Evolutionary conservation across 163 green algal species (phyloP), one percentile per base, ranked within the genome.

Genomic region (Scenedesmus sp.): DNA sequence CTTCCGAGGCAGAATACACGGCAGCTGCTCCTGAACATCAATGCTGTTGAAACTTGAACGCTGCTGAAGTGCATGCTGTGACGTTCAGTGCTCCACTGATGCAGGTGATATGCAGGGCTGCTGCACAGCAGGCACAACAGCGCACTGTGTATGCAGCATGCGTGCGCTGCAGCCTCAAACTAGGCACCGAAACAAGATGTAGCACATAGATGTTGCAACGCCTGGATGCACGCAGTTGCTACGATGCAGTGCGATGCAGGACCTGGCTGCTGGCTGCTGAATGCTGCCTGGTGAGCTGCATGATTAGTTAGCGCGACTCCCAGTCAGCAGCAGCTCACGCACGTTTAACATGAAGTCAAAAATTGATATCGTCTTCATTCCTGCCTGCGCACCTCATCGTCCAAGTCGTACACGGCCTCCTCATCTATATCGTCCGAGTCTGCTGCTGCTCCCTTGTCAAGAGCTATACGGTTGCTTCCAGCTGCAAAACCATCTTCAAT

Each of bases 361-460:
- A 12, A 65, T 26, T 20, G 53, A 4, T 12, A 26, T 61, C 51
- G 49, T 26, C 16, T 49, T 44, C 72, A 24, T n/a, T 24, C 16
- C 16, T 12, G 6, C 46, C 30, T 73, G 49, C 33, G 49, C 20
- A 86, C 81, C 81, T 80, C 56, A 73, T 85, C 90, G 42, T 78
- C 90, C 51, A 96, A 51, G 6, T 93, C 90, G 22, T 94, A 94
- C 40, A 93, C 88, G 56, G 56, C 89, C 49, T 93, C 87, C 51
- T 93, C 93, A 30, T 85, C 79, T 20, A 87, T 51, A 6, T 80
- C 87, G 56, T 85, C 87, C 30, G 56, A 44, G 59, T 61, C 59
- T 80, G 56, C 85, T 85, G 44, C 70, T 40, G 72, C 78, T 68
- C 81, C 44, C 46, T 61, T 37, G 10, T 70, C 46, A 30, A 86